Conservation (phyloP, 192 early-diverging fungal species). For the Coemansia sp. region DNA sequence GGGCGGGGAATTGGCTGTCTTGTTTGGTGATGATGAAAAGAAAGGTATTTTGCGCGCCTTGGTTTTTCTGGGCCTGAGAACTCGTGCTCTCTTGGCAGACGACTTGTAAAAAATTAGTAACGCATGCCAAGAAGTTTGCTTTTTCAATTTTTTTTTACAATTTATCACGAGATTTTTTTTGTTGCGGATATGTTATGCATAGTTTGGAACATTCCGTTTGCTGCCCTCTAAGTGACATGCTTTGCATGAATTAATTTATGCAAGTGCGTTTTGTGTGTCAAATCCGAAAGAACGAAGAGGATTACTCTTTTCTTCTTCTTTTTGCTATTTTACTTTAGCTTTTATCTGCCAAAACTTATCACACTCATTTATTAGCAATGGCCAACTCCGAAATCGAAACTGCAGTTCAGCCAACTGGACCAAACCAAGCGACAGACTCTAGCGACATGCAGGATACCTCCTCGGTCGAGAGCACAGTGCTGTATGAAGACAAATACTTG, state of each 20-base stretch:
- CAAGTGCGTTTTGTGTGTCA: neutral
- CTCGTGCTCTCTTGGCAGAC: slow-evolving; percentile 11
- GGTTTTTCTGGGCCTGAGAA: slow-evolving; percentile 32
- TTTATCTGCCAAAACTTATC: neutral
- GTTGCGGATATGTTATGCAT: too few relatives aligned
- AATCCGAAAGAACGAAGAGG: neutral
- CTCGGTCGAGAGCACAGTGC: neutral
- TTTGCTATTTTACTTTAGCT: neutral
- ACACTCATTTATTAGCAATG: neutral
- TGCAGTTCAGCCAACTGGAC: neutral
- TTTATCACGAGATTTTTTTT: too few relatives aligned
- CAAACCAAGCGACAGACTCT: neutral
- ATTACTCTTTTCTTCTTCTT: neutral
- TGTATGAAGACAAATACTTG: slow-evolving; percentile 28
- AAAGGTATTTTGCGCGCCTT: slow-evolving; percentile 20
- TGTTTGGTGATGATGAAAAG: slow-evolving; percentile 15
- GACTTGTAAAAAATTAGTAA: neutral
- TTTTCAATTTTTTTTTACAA: neutral
- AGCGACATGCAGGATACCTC: neutral
- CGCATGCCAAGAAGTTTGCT: neutral
- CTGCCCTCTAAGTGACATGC: neutral
- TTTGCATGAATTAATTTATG: neutral
- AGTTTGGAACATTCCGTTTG: neutral
- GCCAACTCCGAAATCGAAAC: neutral
- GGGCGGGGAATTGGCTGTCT: slow-evolving; percentile 6